These are phyloP conservation scores for Clitocybe nebularis DNA, from an alignment of 1,284 basidiomycete species.

Conservation along the genomic window DNA sequence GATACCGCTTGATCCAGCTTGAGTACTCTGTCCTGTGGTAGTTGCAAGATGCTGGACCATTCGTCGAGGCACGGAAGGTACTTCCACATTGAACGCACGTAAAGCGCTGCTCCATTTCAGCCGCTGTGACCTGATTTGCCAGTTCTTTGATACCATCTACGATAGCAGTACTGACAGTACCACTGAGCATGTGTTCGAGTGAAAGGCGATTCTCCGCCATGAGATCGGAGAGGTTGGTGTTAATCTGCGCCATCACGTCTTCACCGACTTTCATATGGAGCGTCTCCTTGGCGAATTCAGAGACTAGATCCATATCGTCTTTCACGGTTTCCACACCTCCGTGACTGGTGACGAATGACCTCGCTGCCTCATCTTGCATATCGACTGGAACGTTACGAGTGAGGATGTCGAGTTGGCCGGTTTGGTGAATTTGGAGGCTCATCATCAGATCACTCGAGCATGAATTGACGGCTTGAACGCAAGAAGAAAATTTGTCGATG, in stretches of 20 bases:
- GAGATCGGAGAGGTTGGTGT: slow-evolving; percentile 26
- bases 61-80: slow-evolving; percentile 28
- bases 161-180: slow-evolving; percentile 28
- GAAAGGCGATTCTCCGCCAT: slow-evolving; percentile 27
- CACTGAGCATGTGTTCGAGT: slow-evolving; percentile 29
- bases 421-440: slow-evolving; percentile 37
- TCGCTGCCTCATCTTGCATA: slow-evolving; percentile 29
- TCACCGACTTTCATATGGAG: slow-evolving; percentile 30
- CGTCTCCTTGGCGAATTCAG: slow-evolving; percentile 31
- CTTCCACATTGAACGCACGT: slow-evolving; percentile 34
- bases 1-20: slow-evolving; percentile 27
- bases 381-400: slow-evolving; percentile 31
- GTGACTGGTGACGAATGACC: slow-evolving; percentile 27
- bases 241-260: slow-evolving; percentile 33
- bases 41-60: slow-evolving; percentile 32
- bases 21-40: slow-evolving; percentile 31
- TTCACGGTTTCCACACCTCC: slow-evolving; percentile 31
- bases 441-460: slow-evolving; percentile 34
- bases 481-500: slow-evolving; percentile 25
- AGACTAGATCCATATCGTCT: slow-evolving; percentile 28
- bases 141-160: slow-evolving; percentile 30
- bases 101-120: slow-evolving; percentile 32
- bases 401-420: slow-evolving; percentile 29
- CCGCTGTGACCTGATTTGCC: slow-evolving; percentile 25
- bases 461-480: slow-evolving; percentile 22